Conservation (phyloP, 2,329 filamentous ascomycete genomes). For the Ophiostoma fasciatum region DNA sequence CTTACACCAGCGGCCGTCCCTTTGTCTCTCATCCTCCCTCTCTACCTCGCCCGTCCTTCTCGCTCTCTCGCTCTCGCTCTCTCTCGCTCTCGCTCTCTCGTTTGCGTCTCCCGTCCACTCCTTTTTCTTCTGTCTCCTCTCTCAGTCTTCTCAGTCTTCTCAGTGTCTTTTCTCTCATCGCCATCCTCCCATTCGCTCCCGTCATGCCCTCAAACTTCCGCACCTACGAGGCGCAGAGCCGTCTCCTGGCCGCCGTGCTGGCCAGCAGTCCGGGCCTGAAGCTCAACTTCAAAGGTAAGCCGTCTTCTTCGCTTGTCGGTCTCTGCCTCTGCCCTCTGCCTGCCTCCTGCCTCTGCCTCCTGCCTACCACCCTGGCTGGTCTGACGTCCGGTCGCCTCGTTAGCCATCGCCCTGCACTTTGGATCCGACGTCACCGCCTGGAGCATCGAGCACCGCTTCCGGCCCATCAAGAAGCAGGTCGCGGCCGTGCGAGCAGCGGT, state of each 20-base stretch:
- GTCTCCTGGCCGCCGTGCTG: slow-evolving; percentile 45
- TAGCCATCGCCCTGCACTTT: slow-evolving; percentile 32
- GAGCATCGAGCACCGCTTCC: slow-evolving; percentile 36
- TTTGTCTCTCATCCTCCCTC: too few species aligned
- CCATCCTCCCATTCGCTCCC: too few species aligned
- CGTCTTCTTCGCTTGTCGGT: slow-evolving; percentile 1
- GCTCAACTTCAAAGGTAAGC: slow-evolving; percentile 48
- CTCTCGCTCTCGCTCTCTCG: neutral
- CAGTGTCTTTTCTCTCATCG: neutral
- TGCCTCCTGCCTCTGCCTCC: slow-evolving; percentile 1
- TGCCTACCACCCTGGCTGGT: neutral
- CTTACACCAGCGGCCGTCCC: too few species aligned
- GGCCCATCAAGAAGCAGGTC: slow-evolving; percentile 28
- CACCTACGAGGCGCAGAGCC: slow-evolving; percentile 42
- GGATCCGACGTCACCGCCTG: slow-evolving; percentile 33
- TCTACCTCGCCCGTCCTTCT: neutral
- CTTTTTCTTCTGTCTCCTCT: neutral
- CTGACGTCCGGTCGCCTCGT: slow-evolving; percentile 7
- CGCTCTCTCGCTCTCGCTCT: neutral
- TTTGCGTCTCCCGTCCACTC: neutral
- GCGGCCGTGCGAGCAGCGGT: slow-evolving; percentile 23
- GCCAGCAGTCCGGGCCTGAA: slow-evolving; percentile 39
- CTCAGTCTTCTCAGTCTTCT: neutral
- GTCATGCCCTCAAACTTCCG: slow-evolving; percentile 42
- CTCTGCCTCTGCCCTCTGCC: slow-evolving; percentile 5